Evolutionary conservation across 1,139 yeast genomes (phyloP), one percentile per base, ranked within the genome.

Genomic region (Suhomyces chickasaworum): DNA sequence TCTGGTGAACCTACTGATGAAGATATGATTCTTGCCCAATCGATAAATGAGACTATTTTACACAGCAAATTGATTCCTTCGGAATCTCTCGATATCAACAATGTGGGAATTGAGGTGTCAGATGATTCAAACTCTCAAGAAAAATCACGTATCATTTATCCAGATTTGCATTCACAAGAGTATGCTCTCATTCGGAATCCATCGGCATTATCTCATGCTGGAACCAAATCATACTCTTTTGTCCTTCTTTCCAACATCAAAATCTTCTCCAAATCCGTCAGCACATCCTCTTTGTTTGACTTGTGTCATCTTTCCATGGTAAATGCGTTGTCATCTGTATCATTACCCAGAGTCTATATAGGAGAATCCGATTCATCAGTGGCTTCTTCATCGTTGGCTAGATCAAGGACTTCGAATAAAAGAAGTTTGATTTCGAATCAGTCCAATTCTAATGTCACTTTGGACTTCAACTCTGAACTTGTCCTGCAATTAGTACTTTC

Each of bases 1-100:
- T 63, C 73, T 10, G 89, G 90, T 30, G 89, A 93, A 2, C 97
- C 97, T 18, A 84, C 95, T 1, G 90, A 85, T 54, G 97, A 91
- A 66, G 97, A 91, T 64, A 89, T 89, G 87, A 82, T 80, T 25
- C 60, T 88, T 29, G 81, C 95, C 3, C 96, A 89, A 63, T 73
- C 74, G 48, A 59, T 89, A 27, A 82, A 80, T 57, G 89, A 88
- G 55, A 66, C 75, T 3, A 60, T 86, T 13, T 65, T 80, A 46
- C 83, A 80, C 54, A 75, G 84, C 16, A 79, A 80, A 42, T 52
- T 84, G 16, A 64, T 87, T 25, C 71, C 80, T 3, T 66, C 69
- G 39, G 61, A 67, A 7, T 64, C 81, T 5, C 65, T 85, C 25
- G 65, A 64, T 38, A 77, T 83, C 3, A 39, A 49, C 3, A 63